Base-by-base conservation (phyloP, 768 basidiomycete genomes). In the Chalciporus sphaerocephalus region DNA sequence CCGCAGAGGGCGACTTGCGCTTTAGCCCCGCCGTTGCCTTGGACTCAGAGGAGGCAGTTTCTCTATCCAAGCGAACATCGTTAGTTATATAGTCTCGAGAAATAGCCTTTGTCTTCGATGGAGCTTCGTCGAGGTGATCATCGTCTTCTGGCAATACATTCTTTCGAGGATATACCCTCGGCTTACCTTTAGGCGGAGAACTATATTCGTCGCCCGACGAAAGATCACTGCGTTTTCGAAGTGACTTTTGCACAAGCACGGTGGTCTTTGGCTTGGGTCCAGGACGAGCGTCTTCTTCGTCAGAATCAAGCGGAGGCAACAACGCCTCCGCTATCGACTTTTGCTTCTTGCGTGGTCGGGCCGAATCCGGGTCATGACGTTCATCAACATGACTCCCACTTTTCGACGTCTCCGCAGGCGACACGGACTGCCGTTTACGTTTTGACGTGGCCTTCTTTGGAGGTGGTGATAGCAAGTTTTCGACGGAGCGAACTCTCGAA, bases 311-410 rank as follows among this genome's bases (percentile, higher is more conserved):
- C 0, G 51, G 40, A 0, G 56, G 46, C 0, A 65, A 17, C 12
- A 38, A 18, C 4, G 17, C 25, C 6, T 58, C 51, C 18, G 52
- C 23, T 2, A 10, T n/a, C 30, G 24, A 35, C 24, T 32, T 64
- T 8, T 37, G 58, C 43, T 49, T 64, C 49, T 64, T 64, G 30
- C 6, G 37, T 6, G 56, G 60, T 15, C 56, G 38, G 0, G 45
- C 21, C 17, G 24, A 18, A 12, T 51, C 51, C 21, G 24, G 17
- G 10, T 51, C 51, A 16, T 1, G 9, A 7, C 28, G 15, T 18
- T 44, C 46, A 0, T 38, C 47, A 1, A 0, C 18, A 18, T 38
- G 24, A 6, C 5, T 22, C 2, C 5, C 36, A 13, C 15, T 34
- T 2, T 17, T 40, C 21, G 38, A 5, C 35, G 40, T 20, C 27